A percentile compares a stretch with the other conserved stretches of the same genome.
phyloP scores from a whole-genome alignment of 1,284 basidiomycete species.

The Tylopilus sp. region DNA sequence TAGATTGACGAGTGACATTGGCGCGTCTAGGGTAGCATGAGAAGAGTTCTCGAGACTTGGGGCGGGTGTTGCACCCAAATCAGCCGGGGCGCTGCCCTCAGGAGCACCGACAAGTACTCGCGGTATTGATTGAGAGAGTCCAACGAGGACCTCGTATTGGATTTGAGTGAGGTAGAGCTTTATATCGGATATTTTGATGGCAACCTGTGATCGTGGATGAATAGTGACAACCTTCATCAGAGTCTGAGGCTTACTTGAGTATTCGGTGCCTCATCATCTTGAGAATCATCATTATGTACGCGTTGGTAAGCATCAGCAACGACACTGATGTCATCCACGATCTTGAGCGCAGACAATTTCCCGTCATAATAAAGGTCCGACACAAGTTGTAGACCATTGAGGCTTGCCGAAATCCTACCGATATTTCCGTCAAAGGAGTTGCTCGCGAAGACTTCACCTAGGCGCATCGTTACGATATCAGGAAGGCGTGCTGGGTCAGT shows the following conservation, averaged over 20 bases:
- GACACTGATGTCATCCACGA: constrained; percentile 91
- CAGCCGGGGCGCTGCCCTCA: constrained; percentile 33
- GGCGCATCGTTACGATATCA: constrained; percentile 75
- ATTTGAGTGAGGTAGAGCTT: constrained; percentile 83
- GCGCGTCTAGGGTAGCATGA: constrained; percentile 7
- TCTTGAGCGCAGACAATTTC: constrained; percentile 60
- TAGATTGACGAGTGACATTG: constrained; percentile 38
- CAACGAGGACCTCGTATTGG: constrained; percentile 82
- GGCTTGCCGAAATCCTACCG: constrained; percentile 70
- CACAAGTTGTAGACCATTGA: constrained; percentile 82
- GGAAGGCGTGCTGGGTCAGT: constrained; percentile 58
- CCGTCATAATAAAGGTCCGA: constrained; percentile 60
- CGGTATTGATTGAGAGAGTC: constrained; percentile 71
- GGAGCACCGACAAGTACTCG: constrained; percentile 53
- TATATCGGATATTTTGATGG: constrained; percentile 83
- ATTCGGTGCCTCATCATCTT: constrained; percentile 55
- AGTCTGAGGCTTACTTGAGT: constrained; percentile 51
- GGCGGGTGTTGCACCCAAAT: constrained; percentile 18
- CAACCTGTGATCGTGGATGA: constrained; percentile 45
- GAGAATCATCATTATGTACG: constrained; percentile 45
- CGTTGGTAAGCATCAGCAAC: constrained; percentile 67
- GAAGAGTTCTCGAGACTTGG: constrained; percentile 6
- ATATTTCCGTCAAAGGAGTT: constrained; percentile 67
- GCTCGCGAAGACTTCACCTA: constrained; percentile 85
- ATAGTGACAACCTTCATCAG: neutral